Base-by-base conservation (phyloP, 2,329 filamentous ascomycete species). In the Gliomastix tumulicola region DNA sequence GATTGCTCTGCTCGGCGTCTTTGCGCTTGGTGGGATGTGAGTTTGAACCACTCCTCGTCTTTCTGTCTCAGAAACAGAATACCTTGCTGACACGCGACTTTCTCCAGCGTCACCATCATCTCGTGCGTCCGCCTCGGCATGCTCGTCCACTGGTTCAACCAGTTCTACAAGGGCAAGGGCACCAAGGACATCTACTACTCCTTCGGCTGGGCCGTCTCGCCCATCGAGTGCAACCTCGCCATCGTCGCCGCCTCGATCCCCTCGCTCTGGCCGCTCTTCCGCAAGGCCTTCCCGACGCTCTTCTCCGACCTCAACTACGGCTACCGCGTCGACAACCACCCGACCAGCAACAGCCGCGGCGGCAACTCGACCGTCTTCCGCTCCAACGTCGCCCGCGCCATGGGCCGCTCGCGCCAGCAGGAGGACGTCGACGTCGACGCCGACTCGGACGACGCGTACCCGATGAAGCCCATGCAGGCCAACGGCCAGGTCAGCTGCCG, bases 201-300 rank as follows among this genome's bases (percentile, higher is more conserved):
- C 6, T 41, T 56, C 32, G 52, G 51, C 31, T 57, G 53, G 45
- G 48, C 47, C 28, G 45, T 49, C 32, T 57, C 54, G 12, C 45
- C 49, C 21, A 49, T 57, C 38, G 60, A 64, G 43, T 54, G 56
- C 38, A 63, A 63, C 43, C 44, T 60, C 17, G 60, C 60, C 28
- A 60, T 64, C 37, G 48, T 62, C 32, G 52, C 60, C 13, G 59
- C 59, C 30, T 62, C 54, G 1, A 55, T 53, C 2, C 60, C 61
- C 16, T 54, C 58, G 1, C 48, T 64, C n/a, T 58, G 57, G 48
- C 60, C 60, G 5, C 51, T 63, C n/a, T 47, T 58, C 34, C 49
- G 51, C 12, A 42, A 48, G 25, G 47, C 44, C 44, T 42, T 54
- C 33, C 53, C 54, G 17, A 36, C 36, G 16, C 33, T 50, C 40